These are phyloP conservation scores for Entonaema liquescens DNA, from an alignment of 495 filamentous ascomycete species.

Conservation along the genomic window DNA sequence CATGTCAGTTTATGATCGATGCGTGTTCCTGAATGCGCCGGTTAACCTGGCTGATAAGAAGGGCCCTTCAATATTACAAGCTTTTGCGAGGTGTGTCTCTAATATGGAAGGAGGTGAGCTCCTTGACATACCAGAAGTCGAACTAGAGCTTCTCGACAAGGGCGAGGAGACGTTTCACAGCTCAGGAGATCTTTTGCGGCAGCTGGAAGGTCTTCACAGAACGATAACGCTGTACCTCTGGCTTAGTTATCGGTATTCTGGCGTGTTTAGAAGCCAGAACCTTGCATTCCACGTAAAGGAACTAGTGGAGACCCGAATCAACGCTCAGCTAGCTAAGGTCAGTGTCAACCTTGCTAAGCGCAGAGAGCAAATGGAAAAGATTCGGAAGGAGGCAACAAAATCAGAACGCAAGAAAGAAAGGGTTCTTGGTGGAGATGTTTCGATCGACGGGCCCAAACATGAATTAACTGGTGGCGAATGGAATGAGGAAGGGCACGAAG, in stretches of 20 bases:
- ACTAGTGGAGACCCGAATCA: conserved; percentile 80
- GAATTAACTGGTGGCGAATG: conserved; percentile 44
- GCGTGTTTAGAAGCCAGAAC: conserved; percentile 79
- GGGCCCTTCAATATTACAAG: conserved; percentile 56
- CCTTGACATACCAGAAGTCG: conserved; percentile 68
- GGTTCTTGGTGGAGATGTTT: conserved; percentile 28
- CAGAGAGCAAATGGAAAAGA: conserved; percentile 20
- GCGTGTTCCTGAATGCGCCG: conserved; percentile 79
- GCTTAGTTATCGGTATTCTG: conserved; percentile 77
- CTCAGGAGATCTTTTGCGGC: conserved; percentile 63
- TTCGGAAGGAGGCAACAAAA: conserved; percentile 35
- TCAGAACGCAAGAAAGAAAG: conserved; percentile 17
- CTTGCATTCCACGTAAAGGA: conserved; percentile 83
- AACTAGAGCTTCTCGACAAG: conserved; percentile 73
- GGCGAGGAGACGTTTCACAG: conserved; percentile 46
- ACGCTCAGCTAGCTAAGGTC: conserved; percentile 63
- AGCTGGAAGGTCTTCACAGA: conserved; percentile 82
- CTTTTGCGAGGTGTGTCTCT: conserved; percentile 74
- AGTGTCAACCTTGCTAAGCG: conserved; percentile 31
- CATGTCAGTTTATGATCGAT: conserved; percentile 74
- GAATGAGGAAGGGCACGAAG: conserved; percentile 46
- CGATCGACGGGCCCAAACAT: conserved; percentile 4
- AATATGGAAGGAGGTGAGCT: conserved; percentile 68
- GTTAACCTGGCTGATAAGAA: conserved; percentile 49
- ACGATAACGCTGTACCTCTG: conserved; percentile 85